Base-by-base conservation (phyloP, 164 flowering plant species). In the Warburgia ugandensis region DNA sequence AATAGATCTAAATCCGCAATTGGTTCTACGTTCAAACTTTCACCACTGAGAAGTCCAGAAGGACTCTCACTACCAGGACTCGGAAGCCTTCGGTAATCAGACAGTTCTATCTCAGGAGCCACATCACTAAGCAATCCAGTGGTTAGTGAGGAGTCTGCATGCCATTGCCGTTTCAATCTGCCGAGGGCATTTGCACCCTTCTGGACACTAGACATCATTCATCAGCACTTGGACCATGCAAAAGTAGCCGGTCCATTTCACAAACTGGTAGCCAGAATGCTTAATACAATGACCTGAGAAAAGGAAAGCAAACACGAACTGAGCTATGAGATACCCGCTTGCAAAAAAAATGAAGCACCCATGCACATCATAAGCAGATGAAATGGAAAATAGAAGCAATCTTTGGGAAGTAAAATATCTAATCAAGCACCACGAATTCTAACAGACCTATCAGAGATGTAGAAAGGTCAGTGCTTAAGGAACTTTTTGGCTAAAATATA, bases 11-110 rank as follows among this genome's bases (percentile, higher is more conserved):
- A 61, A 68, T 94, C 97, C 57, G 84, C 66, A 59, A 89, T 94
- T 42, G 81, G 86, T 59, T 89, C 86, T 29, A 64, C 76, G 59
- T 72, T 86, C 65, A 81, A 55, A 48, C 77, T 74, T 54, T 89
- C 97, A 8, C 92, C 96, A 70, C 83, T 78, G 33, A 94, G 86
- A 61, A 94, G 86, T 45, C 83, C 97, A 10, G 99, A 80, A 63
- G 99, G 99, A 65, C 99, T 94, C 60, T 94, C 97, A 68, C 97
- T 89, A 25, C 86, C 95, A 47, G 79, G 73, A 76, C 90, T 83
- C 23, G 87, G 84, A 20, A 74, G 61, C 60, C 78, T 69, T 57
- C 74, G 70, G 58, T 84, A 94, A 14, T 72, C 77, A 20, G 97
- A 88, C 60, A 94, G 69, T 66, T 94, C 97, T 58, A 94, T 77